Evolutionary conservation across 2,329 filamentous ascomycete genomes (phyloP), one percentile per base, ranked within the genome.

Genomic region (Sporothrix curviconia): DNA sequence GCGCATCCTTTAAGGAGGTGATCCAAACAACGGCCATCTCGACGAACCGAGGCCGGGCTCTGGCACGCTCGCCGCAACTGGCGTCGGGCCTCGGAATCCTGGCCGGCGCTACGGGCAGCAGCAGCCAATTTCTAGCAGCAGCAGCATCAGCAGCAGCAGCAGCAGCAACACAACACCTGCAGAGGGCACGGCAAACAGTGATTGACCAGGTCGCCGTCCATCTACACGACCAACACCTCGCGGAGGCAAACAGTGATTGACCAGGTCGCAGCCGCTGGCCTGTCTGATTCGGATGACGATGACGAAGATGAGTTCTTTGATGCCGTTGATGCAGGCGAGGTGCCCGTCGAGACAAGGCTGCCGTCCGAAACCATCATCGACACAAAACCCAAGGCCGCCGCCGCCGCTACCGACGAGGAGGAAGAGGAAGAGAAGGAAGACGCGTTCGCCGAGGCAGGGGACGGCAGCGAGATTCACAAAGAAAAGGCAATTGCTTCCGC

Each of bases 241-340:
- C 78, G 82, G 53, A 82, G 83, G 58, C 85, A 84, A 67, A 85
- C 86, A 0, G 77, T 81, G 3, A 80, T 94, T 42, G 84, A 84
- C 30, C 82, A 89, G 63, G 80, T 92, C 44, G 58, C 46, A 3
- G 57, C 50, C n/a, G 83, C 85, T 50, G 84, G 87, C 59, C 72
- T 94, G 28, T 94, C 89, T 0, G 91, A 92, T 55, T 89, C 85
- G 1, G 87, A 92, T 58, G 88, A 90, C 3, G 87, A 89, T 34
- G 86, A 87, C 30, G 90, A 90, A 49, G 92, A 97, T 49, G 92
- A 97, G 68, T 99, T 99, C 70, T 99, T 97, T 65, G 94, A 99
- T 72, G 94, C 94, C 8, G 87, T 99, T 6, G 94, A 95, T 70
- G 89, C 92, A 42, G 94, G 94, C 14, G 89, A 94, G 66, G 89